Conservation (phyloP, 148 eudicot species). For the Drosera capensis region DNA sequence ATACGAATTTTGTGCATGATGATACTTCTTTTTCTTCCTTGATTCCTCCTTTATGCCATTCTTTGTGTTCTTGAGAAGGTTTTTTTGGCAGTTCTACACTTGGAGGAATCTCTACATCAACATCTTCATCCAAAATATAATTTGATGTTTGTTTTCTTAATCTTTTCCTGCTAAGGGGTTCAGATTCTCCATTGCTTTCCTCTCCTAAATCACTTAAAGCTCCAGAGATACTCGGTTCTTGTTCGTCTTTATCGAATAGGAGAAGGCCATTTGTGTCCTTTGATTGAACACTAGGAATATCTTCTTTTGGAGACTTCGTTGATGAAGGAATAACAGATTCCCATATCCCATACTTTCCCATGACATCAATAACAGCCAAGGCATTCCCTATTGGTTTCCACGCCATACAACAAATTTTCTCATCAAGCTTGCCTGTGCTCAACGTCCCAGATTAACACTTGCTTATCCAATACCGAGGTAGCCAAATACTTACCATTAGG, state of each 20-base stretch:
- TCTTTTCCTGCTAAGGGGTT: constrained; percentile 64
- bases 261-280: constrained; percentile 55
- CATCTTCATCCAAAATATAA: constrained; percentile 34
- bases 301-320: constrained; percentile 92
- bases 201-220: constrained; percentile 75
- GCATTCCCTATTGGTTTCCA: constrained; percentile 96
- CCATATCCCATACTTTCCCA: constrained; percentile 93
- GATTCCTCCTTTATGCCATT: constrained; percentile 19
- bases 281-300: constrained; percentile 40
- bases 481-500: constrained; percentile 95
- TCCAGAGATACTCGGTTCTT: constrained; percentile 45
- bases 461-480: constrained; percentile 77
- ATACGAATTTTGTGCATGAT: constrained; percentile 8
- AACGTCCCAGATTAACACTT: constrained; percentile 86
- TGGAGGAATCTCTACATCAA: constrained; percentile 20
- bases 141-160: constrained; percentile 45
- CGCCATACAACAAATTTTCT: constrained; percentile 61
- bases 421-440: constrained; percentile 63
- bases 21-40: constrained; percentile 12
- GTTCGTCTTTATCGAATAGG: constrained; percentile 67
- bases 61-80: constrained; percentile 31
- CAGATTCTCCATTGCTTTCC: constrained; percentile 46
- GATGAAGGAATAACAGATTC: constrained; percentile 72
- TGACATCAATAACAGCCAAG: constrained; percentile 77
- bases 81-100: constrained; percentile 39